These are phyloP conservation scores for Termitomyces sp. DNA, from an alignment of 768 basidiomycete genomes.

Conservation along the genomic window DNA sequence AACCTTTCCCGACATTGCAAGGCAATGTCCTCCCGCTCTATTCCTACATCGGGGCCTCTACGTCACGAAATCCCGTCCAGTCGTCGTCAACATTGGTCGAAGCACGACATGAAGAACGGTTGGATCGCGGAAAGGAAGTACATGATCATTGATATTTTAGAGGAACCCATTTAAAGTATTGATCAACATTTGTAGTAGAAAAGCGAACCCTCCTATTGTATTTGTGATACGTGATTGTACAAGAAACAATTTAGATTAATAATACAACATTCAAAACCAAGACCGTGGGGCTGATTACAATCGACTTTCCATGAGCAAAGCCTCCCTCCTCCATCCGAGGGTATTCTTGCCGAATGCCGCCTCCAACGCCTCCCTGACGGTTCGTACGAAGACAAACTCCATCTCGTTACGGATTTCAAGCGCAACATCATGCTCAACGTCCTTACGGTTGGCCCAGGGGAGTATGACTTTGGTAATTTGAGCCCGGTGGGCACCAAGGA, in stretches of 20 bases:
- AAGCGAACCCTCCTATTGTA: background rate
- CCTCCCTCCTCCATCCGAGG: conserved; percentile 57
- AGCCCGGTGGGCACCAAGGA: conserved; percentile 86
- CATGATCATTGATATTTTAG: background rate
- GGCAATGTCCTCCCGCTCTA: background rate
- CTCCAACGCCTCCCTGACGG: conserved; percentile 74
- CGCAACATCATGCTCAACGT: conserved; percentile 83
- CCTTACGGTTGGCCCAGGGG: conserved; percentile 80
- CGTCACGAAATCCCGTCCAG: background rate
- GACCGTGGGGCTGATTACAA: conserved; percentile 13
- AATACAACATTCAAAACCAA: background rate
- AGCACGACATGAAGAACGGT: background rate
- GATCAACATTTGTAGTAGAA: background rate
- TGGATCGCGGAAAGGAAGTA: background rate
- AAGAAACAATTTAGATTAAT: background rate
- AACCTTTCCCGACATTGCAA: background rate
- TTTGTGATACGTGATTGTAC: background rate
- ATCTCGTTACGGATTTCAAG: conserved; percentile 67
- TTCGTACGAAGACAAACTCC: conserved; percentile 78
- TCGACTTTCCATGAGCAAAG: conserved; percentile 29
- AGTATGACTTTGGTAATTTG: conserved; percentile 80
- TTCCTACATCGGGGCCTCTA: background rate
- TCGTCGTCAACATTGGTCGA: background rate
- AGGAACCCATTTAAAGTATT: background rate
- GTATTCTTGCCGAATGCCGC: conserved; percentile 75